Percentiles rank a stretch among this genome's conserved stretches.
These are phyloP conservation scores for Elongisporangium anandrum DNA, from an alignment of 352 stramenopile genomes.

Conservation along the genomic window DNA sequence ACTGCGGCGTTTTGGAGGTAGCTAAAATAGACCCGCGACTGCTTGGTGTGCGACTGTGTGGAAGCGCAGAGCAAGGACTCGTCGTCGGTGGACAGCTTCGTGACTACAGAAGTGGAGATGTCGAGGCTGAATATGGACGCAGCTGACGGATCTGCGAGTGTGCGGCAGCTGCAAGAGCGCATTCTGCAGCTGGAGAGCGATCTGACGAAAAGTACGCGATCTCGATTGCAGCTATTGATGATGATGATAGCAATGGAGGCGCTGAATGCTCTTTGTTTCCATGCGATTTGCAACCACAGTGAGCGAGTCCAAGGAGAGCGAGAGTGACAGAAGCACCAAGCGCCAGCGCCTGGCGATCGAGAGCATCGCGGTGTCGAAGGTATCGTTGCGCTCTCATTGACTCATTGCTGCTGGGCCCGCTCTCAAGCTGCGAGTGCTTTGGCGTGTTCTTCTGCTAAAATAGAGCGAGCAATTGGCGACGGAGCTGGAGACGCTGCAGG, in stretches of 20 bases:
- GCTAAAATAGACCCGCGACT: background rate
- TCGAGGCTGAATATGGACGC: slow-evolving; percentile 6
- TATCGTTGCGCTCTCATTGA: slow-evolving; percentile 9
- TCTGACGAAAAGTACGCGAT: slow-evolving; percentile 24
- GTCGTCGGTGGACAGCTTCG: slow-evolving; percentile 17
- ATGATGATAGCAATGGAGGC: background rate
- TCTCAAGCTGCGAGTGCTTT: background rate
- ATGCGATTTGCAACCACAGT: slow-evolving; percentile 7
- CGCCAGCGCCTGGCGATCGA: slow-evolving; percentile 55
- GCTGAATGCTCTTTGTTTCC: slow-evolving; percentile 7
- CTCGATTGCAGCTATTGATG: background rate
- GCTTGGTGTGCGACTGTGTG: slow-evolving; percentile 5
- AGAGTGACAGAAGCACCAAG: slow-evolving; percentile 28
- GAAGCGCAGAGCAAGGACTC: slow-evolving; percentile 2
- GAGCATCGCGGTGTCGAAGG: slow-evolving; percentile 51
- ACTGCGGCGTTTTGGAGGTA: background rate
- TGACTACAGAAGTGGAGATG: slow-evolving; percentile 30
- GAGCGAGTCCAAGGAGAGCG: slow-evolving; percentile 17
- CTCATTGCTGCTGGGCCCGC: background rate
- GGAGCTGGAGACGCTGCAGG: slow-evolving; percentile 44
- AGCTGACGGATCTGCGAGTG: slow-evolving; percentile 9
- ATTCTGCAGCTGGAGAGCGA: slow-evolving; percentile 25
- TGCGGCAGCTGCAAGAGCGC: slow-evolving; percentile 26
- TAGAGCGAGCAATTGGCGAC: slow-evolving; percentile 49
- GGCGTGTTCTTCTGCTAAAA: background rate